Evolutionary conservation across 164 flowering plant species (phyloP), one percentile per base, ranked within the genome.

Genomic region (Magnolia changhungtana): DNA sequence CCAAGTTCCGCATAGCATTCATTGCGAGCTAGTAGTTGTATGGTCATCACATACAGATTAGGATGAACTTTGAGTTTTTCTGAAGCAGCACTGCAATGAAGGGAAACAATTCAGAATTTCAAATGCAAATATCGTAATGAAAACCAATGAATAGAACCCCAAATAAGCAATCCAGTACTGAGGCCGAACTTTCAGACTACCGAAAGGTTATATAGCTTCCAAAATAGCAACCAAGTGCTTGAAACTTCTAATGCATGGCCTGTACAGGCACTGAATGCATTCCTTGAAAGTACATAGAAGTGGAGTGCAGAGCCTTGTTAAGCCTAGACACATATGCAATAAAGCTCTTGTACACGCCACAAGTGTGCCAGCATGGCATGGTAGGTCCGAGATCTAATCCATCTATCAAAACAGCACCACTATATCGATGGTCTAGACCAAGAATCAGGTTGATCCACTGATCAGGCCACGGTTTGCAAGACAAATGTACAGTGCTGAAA

Each of bases 1-100:
- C 88, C 92, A 19, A 96, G 90, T 83, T 96, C 97, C 37, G 90
- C 87, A 84, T 82, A 90, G 66, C 88, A 87, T 77, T 89, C 94
- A 75, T 84, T 85, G 76, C 92, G 94, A 23, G 92, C 90, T 63
- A 96, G 89, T 64, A 94, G 78, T 83, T 90, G 97, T 58, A 90
- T 72, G 14, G 82, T 87, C 89, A 96, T 80, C 27, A 90, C 93
- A 85, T 92, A 88, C 7, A 90, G 72, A 86, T 88, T 91, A 50
- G 94, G 90, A 74, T 80, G 84, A 23, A 96, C 86, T 88, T 85
- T 90, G 68, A 96, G 78, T 78, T 87, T 96, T 79, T 92, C 97
- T 67, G 69, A 70, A 82, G 84, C 87, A 69, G 88, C 86, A 85
- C 97, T 94, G 92, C 83, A 75, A 80, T 37, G 67, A 74, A n/a